Evolutionary conservation across 2,329 filamentous ascomycete genomes (phyloP).

Genomic region (Monilinia fructicola): DNA sequence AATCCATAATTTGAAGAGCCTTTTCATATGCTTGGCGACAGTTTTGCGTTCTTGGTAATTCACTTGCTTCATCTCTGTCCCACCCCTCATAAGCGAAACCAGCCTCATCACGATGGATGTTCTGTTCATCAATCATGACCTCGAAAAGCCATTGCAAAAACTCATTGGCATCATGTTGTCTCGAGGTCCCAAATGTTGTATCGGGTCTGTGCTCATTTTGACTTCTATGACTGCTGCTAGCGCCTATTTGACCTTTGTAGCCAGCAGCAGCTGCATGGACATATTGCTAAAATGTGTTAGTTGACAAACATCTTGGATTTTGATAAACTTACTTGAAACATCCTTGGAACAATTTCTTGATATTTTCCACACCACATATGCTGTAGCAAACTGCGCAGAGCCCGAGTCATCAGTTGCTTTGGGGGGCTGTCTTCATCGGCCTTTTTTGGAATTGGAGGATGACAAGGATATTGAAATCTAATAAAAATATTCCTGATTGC

Average conservation of each 20-base stretch:
- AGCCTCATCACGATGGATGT: neutral
- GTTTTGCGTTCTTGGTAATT: conserved; percentile 9
- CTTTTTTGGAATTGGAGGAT: conserved; percentile 65
- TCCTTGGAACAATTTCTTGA: conserved; percentile 50
- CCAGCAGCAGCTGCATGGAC: conserved; percentile 31
- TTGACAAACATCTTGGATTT: conserved; percentile 8
- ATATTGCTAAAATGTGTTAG: conserved; percentile 30
- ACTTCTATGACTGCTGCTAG: too few species aligned
- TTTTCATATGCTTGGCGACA: conserved; percentile 16
- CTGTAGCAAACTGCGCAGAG: conserved; percentile 57
- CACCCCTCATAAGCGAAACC: too few species aligned
- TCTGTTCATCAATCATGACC: conserved; percentile 13
- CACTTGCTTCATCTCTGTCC: neutral
- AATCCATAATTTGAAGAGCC: neutral
- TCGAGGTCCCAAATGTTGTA: conserved; percentile 14
- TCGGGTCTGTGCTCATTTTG: neutral
- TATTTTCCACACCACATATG: conserved; percentile 42
- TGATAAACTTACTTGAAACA: conserved; percentile 51
- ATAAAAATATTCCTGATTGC: conserved; percentile 66
- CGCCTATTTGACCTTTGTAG: neutral
- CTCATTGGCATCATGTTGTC: conserved; percentile 21
- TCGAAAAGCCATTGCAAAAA: conserved; percentile 17
- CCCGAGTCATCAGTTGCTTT: conserved; percentile 60
- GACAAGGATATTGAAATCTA: conserved; percentile 57
- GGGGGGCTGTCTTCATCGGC: conserved; percentile 53